Conservation (phyloP, 2,329 filamentous ascomycete species). For the Diaporthe ampelina region DNA sequence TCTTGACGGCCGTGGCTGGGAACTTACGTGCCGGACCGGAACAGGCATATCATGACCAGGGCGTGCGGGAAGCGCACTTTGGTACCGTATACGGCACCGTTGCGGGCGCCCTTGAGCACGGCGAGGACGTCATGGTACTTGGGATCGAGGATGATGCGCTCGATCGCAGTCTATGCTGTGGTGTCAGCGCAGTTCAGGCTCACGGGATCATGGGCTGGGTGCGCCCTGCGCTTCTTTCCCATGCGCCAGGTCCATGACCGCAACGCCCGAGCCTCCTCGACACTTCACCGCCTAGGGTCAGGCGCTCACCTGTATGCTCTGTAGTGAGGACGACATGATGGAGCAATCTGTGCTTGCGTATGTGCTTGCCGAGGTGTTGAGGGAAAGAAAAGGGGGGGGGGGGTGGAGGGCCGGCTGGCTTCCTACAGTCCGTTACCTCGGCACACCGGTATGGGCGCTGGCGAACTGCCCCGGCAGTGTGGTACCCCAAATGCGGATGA, state of each 20-base stretch:
- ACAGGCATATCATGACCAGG: conserved; percentile 97
- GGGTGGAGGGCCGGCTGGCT: background rate
- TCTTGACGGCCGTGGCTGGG: conserved; percentile 23
- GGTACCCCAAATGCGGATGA: conserved; percentile 19
- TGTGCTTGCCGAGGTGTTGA: background rate
- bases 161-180: conserved; percentile 72
- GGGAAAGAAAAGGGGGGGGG: background rate
- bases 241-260: background rate
- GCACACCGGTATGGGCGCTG: conserved; percentile 26
- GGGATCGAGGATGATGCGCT: conserved; percentile 85
- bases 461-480: conserved; percentile 15
- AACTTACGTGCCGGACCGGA: conserved; percentile 89
- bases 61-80: conserved; percentile 99
- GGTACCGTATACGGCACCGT: conserved; percentile 95
- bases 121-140: conserved; percentile 87
- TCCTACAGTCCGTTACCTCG: conserved; percentile 31
- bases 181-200: conserved; percentile 13
- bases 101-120: conserved; percentile 92
- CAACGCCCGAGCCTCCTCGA: background rate
- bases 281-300: background rate
- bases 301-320: conserved; percentile 37
- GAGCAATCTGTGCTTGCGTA: background rate
- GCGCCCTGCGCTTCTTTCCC: background rate
- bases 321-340: conserved; percentile 37
- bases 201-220: no score